Percentiles rank a stretch among this genome's conserved stretches.
Evolutionary conservation across 2,329 filamentous ascomycete species (phyloP).

Genomic region (Calonectria pseudoreteaudii): DNA sequence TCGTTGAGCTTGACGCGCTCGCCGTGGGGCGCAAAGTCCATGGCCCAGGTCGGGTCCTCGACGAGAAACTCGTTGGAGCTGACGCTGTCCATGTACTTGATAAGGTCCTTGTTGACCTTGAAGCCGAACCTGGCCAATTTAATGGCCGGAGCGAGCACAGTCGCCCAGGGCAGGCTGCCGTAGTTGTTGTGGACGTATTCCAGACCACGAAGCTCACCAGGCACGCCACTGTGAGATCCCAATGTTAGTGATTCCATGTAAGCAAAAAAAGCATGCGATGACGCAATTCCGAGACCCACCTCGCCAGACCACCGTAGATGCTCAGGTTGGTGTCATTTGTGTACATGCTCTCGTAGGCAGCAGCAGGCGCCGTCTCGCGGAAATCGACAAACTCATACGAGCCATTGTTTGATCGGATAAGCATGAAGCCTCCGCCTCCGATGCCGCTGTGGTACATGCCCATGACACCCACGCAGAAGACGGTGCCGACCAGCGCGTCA

Average conservation of each 20-base stretch:
- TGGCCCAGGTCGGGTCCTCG: constrained; percentile 79
- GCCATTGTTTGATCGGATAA: constrained; percentile 73
- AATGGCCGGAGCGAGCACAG: constrained; percentile 77
- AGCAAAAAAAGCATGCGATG: not conserved
- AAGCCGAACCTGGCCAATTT: constrained; percentile 80
- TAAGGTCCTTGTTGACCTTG: constrained; percentile 76
- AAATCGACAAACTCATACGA: constrained; percentile 86
- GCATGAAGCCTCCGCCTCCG: constrained; percentile 83
- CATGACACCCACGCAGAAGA: constrained; percentile 68
- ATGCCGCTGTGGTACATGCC: constrained; percentile 77
- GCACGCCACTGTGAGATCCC: constrained; percentile 64
- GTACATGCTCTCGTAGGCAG: constrained; percentile 85
- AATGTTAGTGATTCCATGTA: not conserved
- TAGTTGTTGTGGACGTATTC: constrained; percentile 79
- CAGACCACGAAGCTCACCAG: constrained; percentile 78
- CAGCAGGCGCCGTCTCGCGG: constrained; percentile 84
- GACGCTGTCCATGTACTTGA: constrained; percentile 72
- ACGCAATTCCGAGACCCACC: constrained; percentile 61
- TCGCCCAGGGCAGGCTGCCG: constrained; percentile 72
- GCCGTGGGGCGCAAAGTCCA: constrained; percentile 87
- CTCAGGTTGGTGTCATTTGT: constrained; percentile 73
- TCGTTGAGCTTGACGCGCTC: constrained; percentile 75
- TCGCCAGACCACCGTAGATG: constrained; percentile 77
- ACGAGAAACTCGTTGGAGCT: constrained; percentile 70
- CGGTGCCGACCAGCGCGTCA: constrained; percentile 73